Evolutionary conservation across 1,284 basidiomycete species (phyloP), one percentile per base, ranked within the genome.

Genomic region (Apiotrichum gamsii): DNA sequence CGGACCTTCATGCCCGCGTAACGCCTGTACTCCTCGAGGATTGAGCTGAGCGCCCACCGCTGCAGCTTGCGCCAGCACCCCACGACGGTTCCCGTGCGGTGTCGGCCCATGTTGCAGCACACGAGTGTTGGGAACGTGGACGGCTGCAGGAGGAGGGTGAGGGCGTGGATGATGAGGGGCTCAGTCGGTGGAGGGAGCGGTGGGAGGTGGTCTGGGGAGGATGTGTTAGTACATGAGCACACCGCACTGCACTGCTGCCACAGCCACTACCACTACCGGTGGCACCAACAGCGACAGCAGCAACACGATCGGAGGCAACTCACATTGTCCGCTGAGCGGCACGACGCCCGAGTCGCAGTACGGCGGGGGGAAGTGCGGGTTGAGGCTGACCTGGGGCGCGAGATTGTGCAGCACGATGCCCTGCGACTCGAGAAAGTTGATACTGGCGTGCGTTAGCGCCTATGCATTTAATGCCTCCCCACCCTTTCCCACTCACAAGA

Each of bases 61-160:
- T 78, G 76, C 28, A 71, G 52, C 42, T 70, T 69, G 16, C 64
- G 52, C 58, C 76, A 70, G 62, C 75, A 75, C 3, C 76, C 76
- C 16, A 77, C 72, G 8, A 76, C 75, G 0, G 76, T 77, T 3
- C 76, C 76, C 0, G 76, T 76, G 10, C 76, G 53, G 52, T 77
- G 76, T 42, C 76, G 59, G 4, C 77, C 77, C 51, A 77, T 70
- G 49, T 76, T 76, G 61, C 77, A 78, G 69, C 76, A 77, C 47
- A 78, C 73, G 3, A 77, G 64, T 2, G 73, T 72, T 0, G 77
- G 77, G 49, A 75, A 76, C 4, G 73, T 75, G 1, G 64, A 56
- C 0, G 75, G 72, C 41, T 75, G 71, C 6, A 78, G 68, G 33
- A 78, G 67, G 23, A 77, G 65, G 18, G 75, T 71, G 46, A 78